Percentiles rank a stretch among this genome's conserved stretches.
Evolutionary conservation across 1,284 basidiomycete species (phyloP).

Genomic region (Neolentinus lepideus): DNA sequence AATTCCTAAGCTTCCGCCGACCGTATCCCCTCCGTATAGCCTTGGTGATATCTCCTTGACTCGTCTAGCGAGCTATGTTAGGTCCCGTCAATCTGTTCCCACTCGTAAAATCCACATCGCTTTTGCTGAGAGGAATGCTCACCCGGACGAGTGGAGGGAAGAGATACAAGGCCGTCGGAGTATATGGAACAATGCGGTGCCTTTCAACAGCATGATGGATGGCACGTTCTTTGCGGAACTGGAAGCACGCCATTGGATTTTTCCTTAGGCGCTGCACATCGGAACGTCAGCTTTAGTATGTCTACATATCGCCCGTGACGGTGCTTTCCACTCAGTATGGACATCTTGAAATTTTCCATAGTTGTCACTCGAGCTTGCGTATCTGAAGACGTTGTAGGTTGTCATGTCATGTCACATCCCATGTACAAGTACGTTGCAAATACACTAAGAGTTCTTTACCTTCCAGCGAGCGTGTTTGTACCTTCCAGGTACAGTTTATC

Average conservation of each 20-base stretch:
- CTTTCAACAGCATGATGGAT: not conserved
- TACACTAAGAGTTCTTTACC: conserved; percentile 28
- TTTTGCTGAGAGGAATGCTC: not conserved
- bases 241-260: too few species aligned
- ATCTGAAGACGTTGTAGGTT: too few species aligned
- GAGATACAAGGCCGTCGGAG: not conserved
- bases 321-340: too few species aligned
- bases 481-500: conserved; percentile 78
- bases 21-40: not conserved
- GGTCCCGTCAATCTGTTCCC: not conserved
- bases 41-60: not conserved
- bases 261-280: too few species aligned
- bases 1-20: not conserved
- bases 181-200: not conserved
- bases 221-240: not conserved
- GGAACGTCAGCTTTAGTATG: too few species aligned
- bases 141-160: not conserved
- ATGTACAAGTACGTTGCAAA: too few species aligned
- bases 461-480: conserved; percentile 83
- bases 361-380: too few species aligned
- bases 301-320: too few species aligned
- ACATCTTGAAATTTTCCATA: too few species aligned
- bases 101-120: not conserved
- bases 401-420: too few species aligned
- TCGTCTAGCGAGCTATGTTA: not conserved